phyloP scores from a whole-genome alignment of 176 grass and related monocot species.

The Zoysia japonica region DNA sequence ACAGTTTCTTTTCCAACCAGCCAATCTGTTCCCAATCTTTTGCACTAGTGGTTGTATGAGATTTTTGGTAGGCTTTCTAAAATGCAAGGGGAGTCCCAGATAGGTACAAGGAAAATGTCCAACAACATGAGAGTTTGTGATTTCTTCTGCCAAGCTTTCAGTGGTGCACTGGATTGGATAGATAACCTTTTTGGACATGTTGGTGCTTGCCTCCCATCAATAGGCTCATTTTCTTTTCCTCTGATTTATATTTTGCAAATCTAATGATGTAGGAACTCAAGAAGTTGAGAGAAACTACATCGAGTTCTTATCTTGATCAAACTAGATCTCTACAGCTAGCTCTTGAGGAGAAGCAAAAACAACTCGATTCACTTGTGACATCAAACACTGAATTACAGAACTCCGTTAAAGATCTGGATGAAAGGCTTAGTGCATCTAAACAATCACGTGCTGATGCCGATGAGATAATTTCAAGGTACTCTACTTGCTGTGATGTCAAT shows the following conservation, averaged over 20 bases:
- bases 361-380: constrained; percentile 61
- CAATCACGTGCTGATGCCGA: constrained; percentile 85
- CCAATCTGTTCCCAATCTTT: too few relatives aligned
- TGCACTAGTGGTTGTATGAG: too few relatives aligned
- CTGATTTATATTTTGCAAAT: constrained; percentile 39
- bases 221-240: constrained; percentile 3
- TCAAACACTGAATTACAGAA: constrained; percentile 61
- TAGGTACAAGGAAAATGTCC: too few relatives aligned
- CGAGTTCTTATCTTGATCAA: constrained; percentile 68
- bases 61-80: too few relatives aligned
- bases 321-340: constrained; percentile 62
- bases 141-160: too few relatives aligned
- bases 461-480: constrained; percentile 90
- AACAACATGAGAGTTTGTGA: too few relatives aligned
- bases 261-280: constrained; percentile 76
- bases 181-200: too few relatives aligned
- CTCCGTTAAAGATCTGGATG: constrained; percentile 78
- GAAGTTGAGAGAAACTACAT: constrained; percentile 66
- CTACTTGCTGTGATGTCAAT: not conserved
- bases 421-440: constrained; percentile 80
- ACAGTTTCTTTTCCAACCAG: too few relatives aligned
- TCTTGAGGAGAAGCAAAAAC: constrained; percentile 70
- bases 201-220: not conserved
- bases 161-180: too few relatives aligned
- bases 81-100: too few relatives aligned